A percentile compares a stretch with the other conserved stretches of the same genome.
Evolutionary conservation across 202 grass and related monocot species (phyloP).

Genomic region (Miscanthus sacchariflorus): DNA sequence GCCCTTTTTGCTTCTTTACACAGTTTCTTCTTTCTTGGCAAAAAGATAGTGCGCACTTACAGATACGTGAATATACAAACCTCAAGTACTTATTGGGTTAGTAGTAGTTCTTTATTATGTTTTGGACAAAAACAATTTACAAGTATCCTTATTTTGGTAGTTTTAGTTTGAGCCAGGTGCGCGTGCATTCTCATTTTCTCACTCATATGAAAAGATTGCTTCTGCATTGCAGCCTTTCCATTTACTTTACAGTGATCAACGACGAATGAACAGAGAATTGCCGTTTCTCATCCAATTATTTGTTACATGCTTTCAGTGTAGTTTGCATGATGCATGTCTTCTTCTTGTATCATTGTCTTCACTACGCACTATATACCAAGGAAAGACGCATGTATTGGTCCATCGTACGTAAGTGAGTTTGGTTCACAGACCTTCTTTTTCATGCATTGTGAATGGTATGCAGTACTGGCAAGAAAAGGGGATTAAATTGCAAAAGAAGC

Average conservation of each 20-base stretch:
- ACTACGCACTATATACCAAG: neutral
- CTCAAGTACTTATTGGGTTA: neutral
- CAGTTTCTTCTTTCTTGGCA: conserved; percentile 32
- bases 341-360: neutral
- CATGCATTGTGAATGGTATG: neutral
- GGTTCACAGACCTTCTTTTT: conserved; percentile 24
- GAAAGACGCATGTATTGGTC: conserved; percentile 7
- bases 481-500: conserved; percentile 24
- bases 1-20: conserved; percentile 34
- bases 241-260: neutral
- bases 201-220: neutral
- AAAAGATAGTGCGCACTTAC: conserved; percentile 10
- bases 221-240: neutral
- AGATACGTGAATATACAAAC: neutral
- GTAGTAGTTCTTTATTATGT: neutral
- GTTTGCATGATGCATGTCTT: neutral
- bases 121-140: neutral
- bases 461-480: neutral
- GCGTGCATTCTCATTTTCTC: neutral
- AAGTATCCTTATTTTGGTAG: neutral
- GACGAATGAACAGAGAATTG: neutral
- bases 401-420: conserved; percentile 20
- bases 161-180: neutral
- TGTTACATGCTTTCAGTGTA: neutral
- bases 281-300: neutral